These are phyloP conservation scores for Phascolomyces articulosus DNA, from an alignment of 371 early-diverging fungal genomes.

Conservation along the genomic window DNA sequence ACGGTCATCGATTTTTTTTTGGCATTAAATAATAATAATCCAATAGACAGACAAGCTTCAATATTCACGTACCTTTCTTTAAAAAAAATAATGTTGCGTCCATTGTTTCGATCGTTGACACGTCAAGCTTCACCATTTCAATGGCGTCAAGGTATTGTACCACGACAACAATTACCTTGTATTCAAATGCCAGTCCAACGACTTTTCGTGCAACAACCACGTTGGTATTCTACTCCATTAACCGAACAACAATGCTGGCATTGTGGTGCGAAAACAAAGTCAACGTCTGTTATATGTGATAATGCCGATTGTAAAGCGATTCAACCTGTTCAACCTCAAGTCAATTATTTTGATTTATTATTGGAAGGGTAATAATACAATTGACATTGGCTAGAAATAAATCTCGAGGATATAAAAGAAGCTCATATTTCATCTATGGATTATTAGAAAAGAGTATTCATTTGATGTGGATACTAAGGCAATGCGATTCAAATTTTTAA, in stretches of 20 bases:
- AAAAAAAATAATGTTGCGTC: not conserved
- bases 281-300: slow-evolving; percentile 49
- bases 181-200: not conserved
- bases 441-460: slow-evolving; percentile 44
- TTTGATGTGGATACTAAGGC: slow-evolving; percentile 73
- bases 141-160: slow-evolving; percentile 7
- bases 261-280: not conserved
- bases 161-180: slow-evolving; percentile 11
- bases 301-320: slow-evolving; percentile 68
- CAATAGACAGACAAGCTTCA: too few relatives aligned
- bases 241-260: slow-evolving; percentile 10
- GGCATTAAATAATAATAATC: too few relatives aligned
- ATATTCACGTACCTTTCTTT: too few relatives aligned
- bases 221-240: not conserved
- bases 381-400: too few relatives aligned
- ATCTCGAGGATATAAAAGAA: too few relatives aligned
- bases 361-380: slow-evolving; percentile 38
- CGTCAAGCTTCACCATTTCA: not conserved
- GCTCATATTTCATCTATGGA: too few relatives aligned
- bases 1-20: too few relatives aligned
- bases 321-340: slow-evolving; percentile 63
- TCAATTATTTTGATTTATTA: slow-evolving; percentile 72
- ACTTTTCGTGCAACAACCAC: not conserved
- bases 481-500: slow-evolving; percentile 69
- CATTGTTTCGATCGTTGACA: not conserved